Evolutionary conservation across 2,329 filamentous ascomycete genomes (phyloP).

Genomic region (Aspergillus pseudotamarii): DNA sequence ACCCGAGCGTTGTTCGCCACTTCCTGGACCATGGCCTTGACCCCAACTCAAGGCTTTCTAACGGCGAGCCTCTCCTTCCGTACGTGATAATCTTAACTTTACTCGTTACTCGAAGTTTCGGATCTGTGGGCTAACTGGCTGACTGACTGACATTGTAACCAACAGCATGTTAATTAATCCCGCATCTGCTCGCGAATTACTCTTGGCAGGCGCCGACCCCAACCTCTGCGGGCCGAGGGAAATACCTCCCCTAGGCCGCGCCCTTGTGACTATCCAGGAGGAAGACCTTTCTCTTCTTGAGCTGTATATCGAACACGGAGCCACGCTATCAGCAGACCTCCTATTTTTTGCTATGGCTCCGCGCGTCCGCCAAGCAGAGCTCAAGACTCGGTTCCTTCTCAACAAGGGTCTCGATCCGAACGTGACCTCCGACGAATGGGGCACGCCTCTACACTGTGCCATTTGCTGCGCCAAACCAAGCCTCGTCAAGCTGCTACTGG

Average conservation of each 20-base stretch:
- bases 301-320: slow-evolving; percentile 1
- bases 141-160: background rate
- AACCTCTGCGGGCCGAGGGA: slow-evolving; percentile 9
- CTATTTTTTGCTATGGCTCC: background rate
- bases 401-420: background rate
- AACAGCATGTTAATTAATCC: background rate
- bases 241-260: slow-evolving; percentile 5
- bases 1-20: slow-evolving; percentile 11
- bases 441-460: background rate
- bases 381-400: background rate
- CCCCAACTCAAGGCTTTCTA: slow-evolving; percentile 9
- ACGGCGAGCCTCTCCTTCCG: slow-evolving; percentile 12
- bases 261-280: background rate
- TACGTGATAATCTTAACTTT: background rate
- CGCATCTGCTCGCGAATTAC: slow-evolving; percentile 7
- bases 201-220: slow-evolving; percentile 12
- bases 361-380: background rate
- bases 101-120: background rate
- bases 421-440: background rate
- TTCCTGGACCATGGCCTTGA: slow-evolving; percentile 14
- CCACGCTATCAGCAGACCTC: background rate
- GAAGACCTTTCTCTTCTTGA: slow-evolving; percentile 6
- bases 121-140: background rate
- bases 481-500: background rate
- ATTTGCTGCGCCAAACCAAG: background rate